These are phyloP conservation scores for Candida ulmi DNA, from an alignment of 805 yeast genomes.

Conservation along the genomic window DNA sequence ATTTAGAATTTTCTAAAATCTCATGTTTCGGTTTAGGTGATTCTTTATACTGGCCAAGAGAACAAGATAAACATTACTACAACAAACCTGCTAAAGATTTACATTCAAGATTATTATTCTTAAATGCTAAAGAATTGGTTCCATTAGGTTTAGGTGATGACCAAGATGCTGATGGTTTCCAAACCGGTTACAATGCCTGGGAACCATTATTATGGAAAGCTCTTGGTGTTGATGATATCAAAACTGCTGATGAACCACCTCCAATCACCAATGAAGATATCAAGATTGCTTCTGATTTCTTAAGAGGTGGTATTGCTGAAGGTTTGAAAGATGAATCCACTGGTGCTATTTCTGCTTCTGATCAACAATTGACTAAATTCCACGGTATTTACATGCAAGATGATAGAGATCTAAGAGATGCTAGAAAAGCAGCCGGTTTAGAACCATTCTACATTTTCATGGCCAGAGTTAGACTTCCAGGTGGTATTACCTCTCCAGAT, in stretches of 20 bases:
- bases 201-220: conserved; percentile 81
- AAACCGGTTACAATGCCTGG: conserved; percentile 89
- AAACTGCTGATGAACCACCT: conserved; percentile 86
- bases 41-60: conserved; percentile 95
- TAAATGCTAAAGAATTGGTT: conserved; percentile 70
- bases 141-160: conserved; percentile 92
- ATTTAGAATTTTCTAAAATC: conserved; percentile 61
- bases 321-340: conserved; percentile 78
- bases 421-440: conserved; percentile 83
- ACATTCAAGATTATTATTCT: conserved; percentile 51
- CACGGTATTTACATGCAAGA: conserved; percentile 99
- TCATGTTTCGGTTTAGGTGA: conserved; percentile 90
- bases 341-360: conserved; percentile 86
- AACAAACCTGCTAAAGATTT: conserved; percentile 86
- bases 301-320: conserved; percentile 90
- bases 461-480: conserved; percentile 94
- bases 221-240: conserved; percentile 77
- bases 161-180: conserved; percentile 94
- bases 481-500: conserved; percentile 80
- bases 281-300: conserved; percentile 77
- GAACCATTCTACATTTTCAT: conserved; percentile 97
- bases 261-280: conserved; percentile 94
- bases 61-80: conserved; percentile 89
- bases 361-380: conserved; percentile 92
- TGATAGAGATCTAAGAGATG: conserved; percentile 92